phyloP scores from a whole-genome alignment of 1,139 yeast genomes.

The Debaryomyces fabryi region DNA sequence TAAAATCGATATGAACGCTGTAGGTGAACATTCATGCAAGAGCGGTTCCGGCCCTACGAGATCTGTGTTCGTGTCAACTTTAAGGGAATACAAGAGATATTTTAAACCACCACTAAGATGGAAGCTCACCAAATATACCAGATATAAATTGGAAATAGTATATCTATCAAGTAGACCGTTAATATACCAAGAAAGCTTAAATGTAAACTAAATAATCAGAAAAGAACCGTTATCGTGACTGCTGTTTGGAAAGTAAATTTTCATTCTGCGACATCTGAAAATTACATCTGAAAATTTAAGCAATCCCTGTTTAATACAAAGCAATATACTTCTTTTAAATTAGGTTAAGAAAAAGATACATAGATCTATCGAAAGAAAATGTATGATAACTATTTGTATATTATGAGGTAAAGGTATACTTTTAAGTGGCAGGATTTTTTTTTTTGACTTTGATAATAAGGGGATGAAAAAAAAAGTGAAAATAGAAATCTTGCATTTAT shows the following conservation, averaged over 20 bases:
- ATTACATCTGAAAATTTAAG: constrained; percentile 6
- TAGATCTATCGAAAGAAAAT: constrained; percentile 7
- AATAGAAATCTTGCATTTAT: constrained; percentile 6
- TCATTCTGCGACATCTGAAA: constrained; percentile 5
- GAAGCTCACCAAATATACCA: not conserved
- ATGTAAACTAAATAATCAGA: not conserved
- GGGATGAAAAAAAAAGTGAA: constrained; percentile 6
- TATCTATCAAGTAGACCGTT: not conserved
- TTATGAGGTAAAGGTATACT: not conserved
- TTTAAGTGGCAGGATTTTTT: not conserved
- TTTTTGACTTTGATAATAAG: not conserved
- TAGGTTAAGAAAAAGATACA: constrained; percentile 2
- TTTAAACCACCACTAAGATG: not conserved
- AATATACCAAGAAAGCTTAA: not conserved
- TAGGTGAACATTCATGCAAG: not conserved
- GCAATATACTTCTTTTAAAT: not conserved
- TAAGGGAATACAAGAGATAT: not conserved
- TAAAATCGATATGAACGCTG: not conserved
- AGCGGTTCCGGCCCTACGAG: constrained; percentile 3
- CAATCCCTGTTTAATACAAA: constrained; percentile 2
- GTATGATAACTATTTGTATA: constrained; percentile 3
- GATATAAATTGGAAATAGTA: no score
- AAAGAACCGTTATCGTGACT: constrained; percentile 6
- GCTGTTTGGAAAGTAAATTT: constrained; percentile 1
- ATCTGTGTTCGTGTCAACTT: not conserved